These are phyloP conservation scores for Fusarium secorum DNA, from an alignment of 2,329 filamentous ascomycete genomes.

Conservation along the genomic window DNA sequence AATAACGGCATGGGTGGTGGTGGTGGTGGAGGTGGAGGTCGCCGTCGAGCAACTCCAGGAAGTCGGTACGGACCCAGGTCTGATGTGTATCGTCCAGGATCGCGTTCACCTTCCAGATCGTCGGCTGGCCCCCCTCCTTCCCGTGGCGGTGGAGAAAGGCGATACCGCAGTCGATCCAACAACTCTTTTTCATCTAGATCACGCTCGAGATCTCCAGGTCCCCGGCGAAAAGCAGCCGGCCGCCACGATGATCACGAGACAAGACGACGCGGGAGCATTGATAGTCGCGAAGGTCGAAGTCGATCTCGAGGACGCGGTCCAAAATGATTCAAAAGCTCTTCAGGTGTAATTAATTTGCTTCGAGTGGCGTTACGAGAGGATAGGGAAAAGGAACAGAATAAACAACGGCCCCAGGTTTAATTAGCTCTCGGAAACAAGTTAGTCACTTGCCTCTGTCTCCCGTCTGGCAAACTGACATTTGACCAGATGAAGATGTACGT, in stretches of 20 bases:
- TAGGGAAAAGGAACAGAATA: constrained; percentile 3
- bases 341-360: constrained; percentile 28
- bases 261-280: constrained; percentile 56
- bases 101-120: constrained; percentile 57
- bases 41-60: constrained; percentile 48
- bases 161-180: constrained; percentile 56
- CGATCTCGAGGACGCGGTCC: constrained; percentile 50
- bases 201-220: constrained; percentile 53
- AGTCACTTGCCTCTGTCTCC: constrained; percentile 19
- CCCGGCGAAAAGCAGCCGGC: constrained; percentile 44
- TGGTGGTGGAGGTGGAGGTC: constrained; percentile 49
- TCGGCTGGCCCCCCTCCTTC: constrained; percentile 52
- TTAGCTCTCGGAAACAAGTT: constrained; percentile 40
- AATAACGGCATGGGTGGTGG: constrained; percentile 46
- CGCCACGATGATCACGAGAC: constrained; percentile 45
- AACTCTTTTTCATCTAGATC: constrained; percentile 59
- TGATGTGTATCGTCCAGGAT: constrained; percentile 70
- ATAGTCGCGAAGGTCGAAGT: constrained; percentile 53
- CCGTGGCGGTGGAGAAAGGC: constrained; percentile 45
- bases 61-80: constrained; percentile 54
- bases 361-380: constrained; percentile 33
- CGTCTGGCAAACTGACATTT: constrained; percentile 35
- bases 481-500: constrained; percentile 33
- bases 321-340: constrained; percentile 37
- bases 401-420: constrained; percentile 13